phyloP scores from a whole-genome alignment of 2,329 filamentous ascomycete species.

The Paraphaeosphaeria minitans region DNA sequence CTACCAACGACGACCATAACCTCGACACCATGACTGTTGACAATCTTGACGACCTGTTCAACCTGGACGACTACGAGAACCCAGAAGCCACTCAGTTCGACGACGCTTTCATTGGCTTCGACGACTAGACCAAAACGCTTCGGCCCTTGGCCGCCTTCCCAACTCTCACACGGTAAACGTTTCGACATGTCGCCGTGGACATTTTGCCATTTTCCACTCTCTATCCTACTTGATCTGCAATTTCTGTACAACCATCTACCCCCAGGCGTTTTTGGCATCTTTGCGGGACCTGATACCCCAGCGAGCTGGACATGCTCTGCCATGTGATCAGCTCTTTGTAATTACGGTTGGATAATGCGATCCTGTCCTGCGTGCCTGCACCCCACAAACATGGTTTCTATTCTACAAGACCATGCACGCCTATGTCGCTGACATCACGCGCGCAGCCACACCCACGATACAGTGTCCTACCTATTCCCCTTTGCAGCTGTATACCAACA shows the following conservation, averaged over 20 bases:
- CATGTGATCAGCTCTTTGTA: neutral
- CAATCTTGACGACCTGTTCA: slow-evolving; percentile 44
- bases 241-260: neutral
- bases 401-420: no score
- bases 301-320: neutral
- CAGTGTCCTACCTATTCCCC: no score
- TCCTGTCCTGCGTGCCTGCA: no score
- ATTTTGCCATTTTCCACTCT: no score
- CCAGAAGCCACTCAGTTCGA: slow-evolving; percentile 45
- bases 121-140: slow-evolving; percentile 3
- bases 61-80: slow-evolving; percentile 43
- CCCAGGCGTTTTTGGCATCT: slow-evolving; percentile 9
- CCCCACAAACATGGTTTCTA: no score
- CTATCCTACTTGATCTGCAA: neutral
- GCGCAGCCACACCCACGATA: no score
- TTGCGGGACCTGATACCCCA: slow-evolving; percentile 16
- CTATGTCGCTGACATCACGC: no score
- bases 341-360: neutral
- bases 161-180: no score
- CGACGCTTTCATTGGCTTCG: slow-evolving; percentile 47
- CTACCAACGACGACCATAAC: slow-evolving; percentile 24
- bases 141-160: no score
- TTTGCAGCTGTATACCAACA: no score
- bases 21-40: slow-evolving; percentile 39
- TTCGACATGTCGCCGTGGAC: no score